A percentile compares a stretch with the other conserved stretches of the same genome.
phyloP scores from a whole-genome alignment of 768 basidiomycete genomes.

The Boletus patriciae region DNA sequence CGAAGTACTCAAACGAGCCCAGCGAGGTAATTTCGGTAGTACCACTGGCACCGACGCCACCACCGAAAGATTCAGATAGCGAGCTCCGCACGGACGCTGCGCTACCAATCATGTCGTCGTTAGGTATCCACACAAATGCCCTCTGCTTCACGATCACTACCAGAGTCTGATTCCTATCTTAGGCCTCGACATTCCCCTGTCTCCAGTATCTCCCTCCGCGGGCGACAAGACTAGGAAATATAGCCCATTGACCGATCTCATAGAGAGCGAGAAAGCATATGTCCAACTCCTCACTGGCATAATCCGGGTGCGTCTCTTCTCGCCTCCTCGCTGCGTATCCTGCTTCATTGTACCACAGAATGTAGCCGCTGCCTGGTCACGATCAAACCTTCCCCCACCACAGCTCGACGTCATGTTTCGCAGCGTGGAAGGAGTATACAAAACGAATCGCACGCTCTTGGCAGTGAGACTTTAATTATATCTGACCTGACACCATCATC shows the following conservation, averaged over 20 bases:
- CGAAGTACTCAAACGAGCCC: neutral
- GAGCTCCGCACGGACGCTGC: neutral
- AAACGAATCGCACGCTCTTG: constrained; percentile 81
- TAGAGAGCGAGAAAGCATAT: constrained; percentile 91
- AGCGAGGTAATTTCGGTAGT: neutral
- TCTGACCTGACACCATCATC: neutral
- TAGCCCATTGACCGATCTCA: constrained; percentile 88
- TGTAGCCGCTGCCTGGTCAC: constrained; percentile 97
- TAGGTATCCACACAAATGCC: constrained; percentile 20
- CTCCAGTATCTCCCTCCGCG: constrained; percentile 26
- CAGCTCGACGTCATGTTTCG: constrained; percentile 95
- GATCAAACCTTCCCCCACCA: constrained; percentile 88
- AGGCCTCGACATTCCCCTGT: constrained; percentile 27
- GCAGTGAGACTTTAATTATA: constrained; percentile 42
- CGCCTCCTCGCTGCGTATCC: neutral
- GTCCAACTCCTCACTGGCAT: constrained; percentile 88
- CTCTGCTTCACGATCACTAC: constrained; percentile 3
- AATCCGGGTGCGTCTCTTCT: constrained; percentile 69
- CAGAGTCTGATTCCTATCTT: constrained; percentile 17
- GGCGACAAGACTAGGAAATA: constrained; percentile 58
- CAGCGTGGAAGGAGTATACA: constrained; percentile 88
- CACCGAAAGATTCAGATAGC: constrained; percentile 17
- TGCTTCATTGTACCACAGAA: constrained; percentile 53
- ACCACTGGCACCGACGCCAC: constrained; percentile 8
- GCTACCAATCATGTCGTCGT: constrained; percentile 18